Base-by-base conservation (phyloP, 2,329 filamentous ascomycete genomes). In the Knoxdaviesia proteae region DNA sequence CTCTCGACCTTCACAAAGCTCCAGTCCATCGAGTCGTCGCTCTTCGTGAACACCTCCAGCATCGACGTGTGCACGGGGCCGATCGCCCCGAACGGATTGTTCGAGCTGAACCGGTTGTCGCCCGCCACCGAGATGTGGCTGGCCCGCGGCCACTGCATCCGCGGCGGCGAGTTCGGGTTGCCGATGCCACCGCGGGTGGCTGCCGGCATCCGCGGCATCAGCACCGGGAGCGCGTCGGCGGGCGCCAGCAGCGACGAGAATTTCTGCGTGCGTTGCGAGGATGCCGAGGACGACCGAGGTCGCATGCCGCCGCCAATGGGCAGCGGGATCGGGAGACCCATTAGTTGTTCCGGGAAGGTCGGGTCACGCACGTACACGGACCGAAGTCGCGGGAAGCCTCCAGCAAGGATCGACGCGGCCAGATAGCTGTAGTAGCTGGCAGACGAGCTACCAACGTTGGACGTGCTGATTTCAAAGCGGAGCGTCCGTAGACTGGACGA, bases 341-440 rank as follows among this genome's bases (percentile, higher is more conserved):
- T 68, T 5, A 94, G 71, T 7, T 78, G 69, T 50, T 93, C 84
- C 2, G 86, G 77, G 55, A 96, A 94, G 41, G 73, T 68, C 31
- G 80, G 73, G 52, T 94, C 86, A 41, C 84, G 80, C 11, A 94
- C 88, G 55, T 92, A 94, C 6, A 96, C 70, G 29, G 77, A 72
- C 34, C 69, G 69, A 6, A 96, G 67, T 34, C 69, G 71, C 1
- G 86, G 84, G 6, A 96, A 68, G 6, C 74, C 71, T 47, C 79
- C 80, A 10, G 75, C 71, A 46, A 90, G 73, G 33, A 96, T 71
- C 0, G 84, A 93, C n/a, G 72, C 72, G 31, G 84, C 77, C 20
- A 96, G 72, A 58, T 94, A 94, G 47, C 74, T 72, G 58, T 94
- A 93, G 61, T 94, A 92, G 11, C 69, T 69, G 7, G 64, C 58